A percentile compares a stretch with the other conserved stretches of the same genome.
phyloP scores from a whole-genome alignment of 352 stramenopile genomes.

The Phytophthora cryptogea region DNA sequence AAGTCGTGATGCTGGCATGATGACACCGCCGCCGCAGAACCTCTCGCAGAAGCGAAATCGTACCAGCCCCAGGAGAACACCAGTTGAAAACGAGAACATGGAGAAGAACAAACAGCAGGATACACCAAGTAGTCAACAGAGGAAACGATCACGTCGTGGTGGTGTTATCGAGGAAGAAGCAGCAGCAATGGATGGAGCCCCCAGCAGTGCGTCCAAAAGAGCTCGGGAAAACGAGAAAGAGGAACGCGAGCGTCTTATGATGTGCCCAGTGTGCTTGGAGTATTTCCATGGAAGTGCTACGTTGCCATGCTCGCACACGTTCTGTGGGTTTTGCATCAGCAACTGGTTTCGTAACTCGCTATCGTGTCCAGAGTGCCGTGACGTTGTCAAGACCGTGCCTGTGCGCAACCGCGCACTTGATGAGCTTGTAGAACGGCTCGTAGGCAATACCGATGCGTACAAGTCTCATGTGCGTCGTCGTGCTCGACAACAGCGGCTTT shows the following conservation, averaged over 20 bases:
- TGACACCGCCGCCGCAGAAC: constrained; percentile 22
- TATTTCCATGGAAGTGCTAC: constrained; percentile 81
- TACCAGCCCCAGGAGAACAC: constrained; percentile 20
- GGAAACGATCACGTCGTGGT: constrained; percentile 41
- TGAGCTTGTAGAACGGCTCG: constrained; percentile 71
- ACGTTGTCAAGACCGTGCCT: constrained; percentile 61
- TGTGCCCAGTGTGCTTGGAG: constrained; percentile 83
- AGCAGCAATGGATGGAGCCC: constrained; percentile 16
- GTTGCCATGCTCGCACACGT: constrained; percentile 84
- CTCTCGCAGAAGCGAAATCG: constrained; percentile 35
- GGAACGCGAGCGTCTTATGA: constrained; percentile 74
- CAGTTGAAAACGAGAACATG: constrained; percentile 25
- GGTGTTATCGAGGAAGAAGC: constrained; percentile 26
- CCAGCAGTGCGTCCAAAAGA: constrained; percentile 14
- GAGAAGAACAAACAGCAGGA: constrained; percentile 27
- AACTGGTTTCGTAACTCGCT: constrained; percentile 80
- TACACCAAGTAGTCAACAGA: constrained; percentile 35
- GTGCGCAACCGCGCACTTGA: constrained; percentile 84
- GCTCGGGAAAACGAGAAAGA: constrained; percentile 32
- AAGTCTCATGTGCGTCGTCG: constrained; percentile 47
- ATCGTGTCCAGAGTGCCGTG: constrained; percentile 79
- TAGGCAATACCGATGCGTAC: constrained; percentile 68
- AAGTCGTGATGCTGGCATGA: constrained; percentile 14
- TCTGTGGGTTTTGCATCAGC: constrained; percentile 79
- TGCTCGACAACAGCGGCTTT: constrained; percentile 33